Evolutionary conservation across 805 yeast genomes (phyloP).

Genomic region (Priceomyces fermenticarens): DNA sequence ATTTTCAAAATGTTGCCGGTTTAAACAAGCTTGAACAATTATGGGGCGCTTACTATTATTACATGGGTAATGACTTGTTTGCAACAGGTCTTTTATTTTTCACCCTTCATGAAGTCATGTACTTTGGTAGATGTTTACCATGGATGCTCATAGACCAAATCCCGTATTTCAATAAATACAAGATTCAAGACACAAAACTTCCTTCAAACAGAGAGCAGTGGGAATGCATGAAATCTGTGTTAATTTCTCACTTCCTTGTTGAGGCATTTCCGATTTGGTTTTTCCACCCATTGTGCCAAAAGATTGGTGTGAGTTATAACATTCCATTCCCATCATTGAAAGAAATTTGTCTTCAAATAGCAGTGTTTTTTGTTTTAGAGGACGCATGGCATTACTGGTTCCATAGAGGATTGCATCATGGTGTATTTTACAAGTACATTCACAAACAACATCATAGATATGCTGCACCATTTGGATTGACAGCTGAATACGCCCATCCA

Average conservation of each 20-base stretch:
- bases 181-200: slow-evolving; percentile 82
- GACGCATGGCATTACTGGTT: slow-evolving; percentile 98
- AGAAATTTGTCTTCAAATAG: slow-evolving; percentile 63
- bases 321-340: slow-evolving; percentile 81
- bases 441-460: slow-evolving; percentile 98
- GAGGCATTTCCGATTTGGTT: slow-evolving; percentile 97
- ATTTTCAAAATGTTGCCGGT: slow-evolving; percentile 22
- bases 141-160: slow-evolving; percentile 86
- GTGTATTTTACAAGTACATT: slow-evolving; percentile 83
- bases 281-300: slow-evolving; percentile 88
- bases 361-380: slow-evolving; percentile 78
- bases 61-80: slow-evolving; percentile 79
- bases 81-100: slow-evolving; percentile 91
- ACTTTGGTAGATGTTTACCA: slow-evolving; percentile 89
- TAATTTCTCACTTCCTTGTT: slow-evolving; percentile 83
- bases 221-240: slow-evolving; percentile 85
- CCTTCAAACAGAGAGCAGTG: slow-evolving; percentile 84
- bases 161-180: slow-evolving; percentile 81
- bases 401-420: slow-evolving; percentile 87
- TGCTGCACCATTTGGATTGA: slow-evolving; percentile 95
- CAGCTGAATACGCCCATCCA: slow-evolving; percentile 98
- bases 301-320: slow-evolving; percentile 68
- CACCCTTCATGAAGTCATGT: slow-evolving; percentile 78
- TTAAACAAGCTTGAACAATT: slow-evolving; percentile 50
- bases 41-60: slow-evolving; percentile 90